Evolutionary conservation across 2,329 filamentous ascomycete species (phyloP).

Genomic region (Cercospora citrullina): DNA sequence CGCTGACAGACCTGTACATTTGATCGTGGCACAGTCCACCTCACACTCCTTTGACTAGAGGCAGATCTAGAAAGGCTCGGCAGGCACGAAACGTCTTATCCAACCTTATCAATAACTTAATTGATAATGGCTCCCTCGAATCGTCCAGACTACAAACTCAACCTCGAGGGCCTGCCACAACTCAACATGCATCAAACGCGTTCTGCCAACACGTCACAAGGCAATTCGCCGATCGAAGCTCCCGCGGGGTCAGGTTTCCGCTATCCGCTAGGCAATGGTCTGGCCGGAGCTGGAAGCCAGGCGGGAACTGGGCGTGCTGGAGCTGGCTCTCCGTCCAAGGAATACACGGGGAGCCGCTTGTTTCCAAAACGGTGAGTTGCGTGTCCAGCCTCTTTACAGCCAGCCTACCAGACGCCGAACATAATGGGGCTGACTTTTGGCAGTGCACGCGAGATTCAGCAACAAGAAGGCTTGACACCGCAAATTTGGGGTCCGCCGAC

Average conservation of each 20-base stretch:
- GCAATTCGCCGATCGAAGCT: constrained; percentile 77
- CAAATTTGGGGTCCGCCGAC: constrained; percentile 89
- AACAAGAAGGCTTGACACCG: constrained; percentile 81
- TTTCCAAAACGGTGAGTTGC: constrained; percentile 84
- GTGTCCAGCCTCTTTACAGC: neutral
- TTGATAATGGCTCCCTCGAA: constrained; percentile 86
- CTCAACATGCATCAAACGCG: constrained; percentile 62
- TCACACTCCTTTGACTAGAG: constrained; percentile 25
- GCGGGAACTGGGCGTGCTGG: constrained; percentile 68
- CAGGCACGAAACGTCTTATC: constrained; percentile 22
- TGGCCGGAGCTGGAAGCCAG: constrained; percentile 54
- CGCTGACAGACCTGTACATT: constrained; percentile 16
- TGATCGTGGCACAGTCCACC: constrained; percentile 26
- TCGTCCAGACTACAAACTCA: constrained; percentile 79
- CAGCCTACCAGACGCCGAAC: neutral
- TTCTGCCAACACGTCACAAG: constrained; percentile 77
- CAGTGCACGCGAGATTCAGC: constrained; percentile 94
- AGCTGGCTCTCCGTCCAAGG: constrained; percentile 94
- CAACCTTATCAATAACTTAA: constrained; percentile 52
- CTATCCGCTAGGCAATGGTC: constrained; percentile 68
- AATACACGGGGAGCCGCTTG: constrained; percentile 70
- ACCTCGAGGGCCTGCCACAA: constrained; percentile 76
- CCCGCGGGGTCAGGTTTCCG: constrained; percentile 63
- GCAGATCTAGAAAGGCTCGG: constrained; percentile 13
- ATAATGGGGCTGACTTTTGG: constrained; percentile 9